Conservation (phyloP, 306 rosid species). For the Potentilla sterilis region DNA sequence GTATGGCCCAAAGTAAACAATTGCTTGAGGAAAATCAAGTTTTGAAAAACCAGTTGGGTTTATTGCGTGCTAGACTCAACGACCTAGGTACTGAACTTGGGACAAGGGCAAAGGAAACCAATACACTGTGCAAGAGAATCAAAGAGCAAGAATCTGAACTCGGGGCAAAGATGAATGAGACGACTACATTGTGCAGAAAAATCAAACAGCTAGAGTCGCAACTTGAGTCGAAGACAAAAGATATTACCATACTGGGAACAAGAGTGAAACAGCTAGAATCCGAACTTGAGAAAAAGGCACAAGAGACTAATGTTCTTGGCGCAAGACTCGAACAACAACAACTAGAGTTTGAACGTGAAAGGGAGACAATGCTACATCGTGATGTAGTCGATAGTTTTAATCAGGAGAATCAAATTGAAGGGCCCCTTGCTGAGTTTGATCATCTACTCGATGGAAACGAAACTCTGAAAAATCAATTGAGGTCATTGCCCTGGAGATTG, state of each 20-base stretch:
- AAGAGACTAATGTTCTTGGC: neutral
- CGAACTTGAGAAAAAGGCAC: neutral
- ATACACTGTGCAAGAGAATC: neutral
- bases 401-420: neutral
- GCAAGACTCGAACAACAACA: neutral
- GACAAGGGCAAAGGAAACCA: neutral
- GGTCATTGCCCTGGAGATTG: neutral
- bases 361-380: neutral
- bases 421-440: neutral
- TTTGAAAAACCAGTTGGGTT: neutral
- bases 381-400: neutral
- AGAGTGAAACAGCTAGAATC: slow-evolving; percentile 5
- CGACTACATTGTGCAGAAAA: neutral
- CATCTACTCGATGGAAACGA: slow-evolving; percentile 1
- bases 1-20: slow-evolving; percentile 46
- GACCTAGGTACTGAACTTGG: neutral
- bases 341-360: neutral
- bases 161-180: neutral
- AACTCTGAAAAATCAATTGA: neutral
- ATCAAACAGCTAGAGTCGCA: neutral
- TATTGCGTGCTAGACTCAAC: neutral
- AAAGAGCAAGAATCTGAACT: slow-evolving; percentile 4
- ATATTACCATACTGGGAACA: neutral
- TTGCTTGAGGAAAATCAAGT: neutral
- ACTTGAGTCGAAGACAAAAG: neutral